Evolutionary conservation across 257 asterid species (phyloP).

Genomic region (Ilex asprella): DNA sequence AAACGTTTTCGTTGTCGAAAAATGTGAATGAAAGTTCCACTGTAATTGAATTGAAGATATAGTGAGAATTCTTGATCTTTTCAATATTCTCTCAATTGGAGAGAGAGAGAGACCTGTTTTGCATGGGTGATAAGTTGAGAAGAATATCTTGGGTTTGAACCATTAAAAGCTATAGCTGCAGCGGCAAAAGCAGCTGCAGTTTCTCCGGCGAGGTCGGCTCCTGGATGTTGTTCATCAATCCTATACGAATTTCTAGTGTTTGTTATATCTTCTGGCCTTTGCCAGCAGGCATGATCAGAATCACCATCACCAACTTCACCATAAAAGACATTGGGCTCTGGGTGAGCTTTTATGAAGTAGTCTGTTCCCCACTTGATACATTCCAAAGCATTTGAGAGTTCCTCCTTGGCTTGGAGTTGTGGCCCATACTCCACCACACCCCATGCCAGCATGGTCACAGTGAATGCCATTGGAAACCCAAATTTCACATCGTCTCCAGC

Average conservation of each 20-base stretch:
- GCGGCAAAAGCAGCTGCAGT: constrained; percentile 65
- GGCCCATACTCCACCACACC: constrained; percentile 36
- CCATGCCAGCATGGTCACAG: constrained; percentile 64
- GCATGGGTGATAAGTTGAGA: constrained; percentile 39
- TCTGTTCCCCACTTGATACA: constrained; percentile 69
- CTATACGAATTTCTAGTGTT: constrained; percentile 33
- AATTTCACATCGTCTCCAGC: constrained; percentile 76
- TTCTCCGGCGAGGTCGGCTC: constrained; percentile 68
- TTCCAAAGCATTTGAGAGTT: constrained; percentile 26
- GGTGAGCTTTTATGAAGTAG: constrained; percentile 60
- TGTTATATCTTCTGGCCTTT: constrained; percentile 71
- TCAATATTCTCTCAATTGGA: not conserved
- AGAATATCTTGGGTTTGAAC: constrained; percentile 19
- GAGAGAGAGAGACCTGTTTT: constrained; percentile 25
- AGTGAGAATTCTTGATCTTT: no score
- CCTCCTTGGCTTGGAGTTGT: constrained; percentile 21
- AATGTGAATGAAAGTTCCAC: no score
- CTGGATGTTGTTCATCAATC: constrained; percentile 46
- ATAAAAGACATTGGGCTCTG: constrained; percentile 39
- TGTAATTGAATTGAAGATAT: no score
- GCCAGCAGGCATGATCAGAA: constrained; percentile 63
- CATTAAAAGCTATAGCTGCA: constrained; percentile 37
- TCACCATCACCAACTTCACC: constrained; percentile 63
- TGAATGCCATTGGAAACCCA: constrained; percentile 69
- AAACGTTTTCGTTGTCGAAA: no score